Base-by-base conservation (phyloP, 2,329 filamentous ascomycete genomes). In the Pseudogymnoascus sp. region DNA sequence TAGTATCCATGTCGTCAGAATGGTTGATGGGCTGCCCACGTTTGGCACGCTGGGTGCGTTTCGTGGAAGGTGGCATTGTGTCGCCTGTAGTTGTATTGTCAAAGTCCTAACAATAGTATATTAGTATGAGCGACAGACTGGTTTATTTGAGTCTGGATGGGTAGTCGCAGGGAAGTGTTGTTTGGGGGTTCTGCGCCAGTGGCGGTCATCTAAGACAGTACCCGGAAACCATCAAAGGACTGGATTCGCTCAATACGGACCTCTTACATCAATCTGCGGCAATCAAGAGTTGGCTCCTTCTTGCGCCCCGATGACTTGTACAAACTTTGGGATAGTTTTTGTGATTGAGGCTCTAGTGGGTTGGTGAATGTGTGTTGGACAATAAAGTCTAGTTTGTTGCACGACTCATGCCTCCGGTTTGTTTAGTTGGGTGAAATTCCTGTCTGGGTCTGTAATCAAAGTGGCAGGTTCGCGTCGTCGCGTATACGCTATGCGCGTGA, bases 31-130 rank as follows among this genome's bases (percentile, higher is more conserved):
- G 71, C 16, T 68, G 65, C 59, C 75, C 75, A 67, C 74, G 74
- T 64, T 72, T 70, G 65, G 70, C 69, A 67, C 77, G 74, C 62
- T 74, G 70, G 14, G 69, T 71, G 66, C 76, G 72, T 67, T 76
- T 78, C 8, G 72, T 72, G 53, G 77, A 75, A 42, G 75, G 70
- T 65, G 76, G 75, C 75, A 78, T 78, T 60, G 62, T 72, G 60
- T 63, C 63, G 63, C 62, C 53, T 23, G 40, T 42, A 42, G 53
- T 38, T 12, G 36, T 40, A 60, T 40, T 36, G 67, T 74, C 73
- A 66, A 36, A 37, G 56, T 60, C 16, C 56, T 36, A 38, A 60
- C 56, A 37, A 25, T 38, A 38, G 31, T 60, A 60, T 60, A 9
- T 60, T 36, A 60, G 36, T 60, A 38, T 60, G 18, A 36, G 31